These are phyloP conservation scores for Forsythia viridissima DNA, from an alignment of 257 asterid species.

Conservation along the genomic window DNA sequence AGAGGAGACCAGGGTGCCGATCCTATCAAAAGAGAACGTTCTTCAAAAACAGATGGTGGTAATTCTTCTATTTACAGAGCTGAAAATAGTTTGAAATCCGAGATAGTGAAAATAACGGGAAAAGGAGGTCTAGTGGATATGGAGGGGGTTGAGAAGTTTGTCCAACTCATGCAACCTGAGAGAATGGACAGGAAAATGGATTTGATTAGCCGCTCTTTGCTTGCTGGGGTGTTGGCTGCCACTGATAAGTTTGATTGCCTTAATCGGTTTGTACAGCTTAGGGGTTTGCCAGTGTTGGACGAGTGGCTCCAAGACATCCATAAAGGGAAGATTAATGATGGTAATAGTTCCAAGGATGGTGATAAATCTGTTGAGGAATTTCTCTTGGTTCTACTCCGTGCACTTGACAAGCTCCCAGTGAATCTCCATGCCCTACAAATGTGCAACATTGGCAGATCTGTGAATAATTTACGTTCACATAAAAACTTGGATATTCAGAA, in stretches of 20 bases:
- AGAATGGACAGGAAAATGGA: constrained; percentile 39
- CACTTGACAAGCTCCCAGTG: constrained; percentile 60
- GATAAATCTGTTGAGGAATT: constrained; percentile 54
- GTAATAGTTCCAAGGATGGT: constrained; percentile 39
- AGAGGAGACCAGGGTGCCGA: constrained; percentile 39
- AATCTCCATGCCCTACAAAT: constrained; percentile 55
- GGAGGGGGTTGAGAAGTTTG: constrained; percentile 46
- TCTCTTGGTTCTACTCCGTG: constrained; percentile 56
- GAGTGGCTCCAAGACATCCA: constrained; percentile 62
- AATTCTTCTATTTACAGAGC: constrained; percentile 21
- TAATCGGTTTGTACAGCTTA: constrained; percentile 46
- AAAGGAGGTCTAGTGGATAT: constrained; percentile 39
- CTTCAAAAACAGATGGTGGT: constrained; percentile 35
- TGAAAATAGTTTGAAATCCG: constrained; percentile 34
- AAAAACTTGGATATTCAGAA: constrained; percentile 57
- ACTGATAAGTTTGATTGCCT: constrained; percentile 60
- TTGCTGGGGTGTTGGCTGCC: constrained; percentile 53
- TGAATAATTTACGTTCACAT: constrained; percentile 53
- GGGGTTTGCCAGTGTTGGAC: constrained; percentile 56
- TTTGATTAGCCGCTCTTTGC: constrained; percentile 42
- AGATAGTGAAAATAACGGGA: constrained; percentile 42
- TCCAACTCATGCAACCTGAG: constrained; percentile 44
- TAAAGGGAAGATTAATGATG: constrained; percentile 40
- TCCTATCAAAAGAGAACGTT: constrained; percentile 35
- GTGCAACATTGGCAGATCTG: constrained; percentile 67